Evolutionary conservation across 345 rosid genomes (phyloP).

Genomic region (Brassica juncea): DNA sequence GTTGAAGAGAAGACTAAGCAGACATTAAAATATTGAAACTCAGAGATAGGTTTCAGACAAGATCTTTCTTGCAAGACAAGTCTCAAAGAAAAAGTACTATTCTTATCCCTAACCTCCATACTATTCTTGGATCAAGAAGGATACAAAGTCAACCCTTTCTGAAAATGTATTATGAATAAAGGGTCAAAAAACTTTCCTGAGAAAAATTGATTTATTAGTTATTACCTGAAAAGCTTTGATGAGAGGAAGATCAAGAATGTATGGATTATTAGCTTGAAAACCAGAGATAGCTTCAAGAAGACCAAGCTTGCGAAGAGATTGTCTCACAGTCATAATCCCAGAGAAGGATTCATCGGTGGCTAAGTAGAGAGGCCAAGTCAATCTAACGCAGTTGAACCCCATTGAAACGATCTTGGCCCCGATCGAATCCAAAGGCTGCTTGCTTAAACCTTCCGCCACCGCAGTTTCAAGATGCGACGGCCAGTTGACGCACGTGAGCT

Average conservation of each 20-base stretch:
- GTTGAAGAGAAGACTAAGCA: neutral
- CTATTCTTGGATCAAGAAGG: neutral
- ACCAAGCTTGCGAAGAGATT: conserved; percentile 61
- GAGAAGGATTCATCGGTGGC: conserved; percentile 58
- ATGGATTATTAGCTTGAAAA: conserved; percentile 65
- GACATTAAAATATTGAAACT: neutral
- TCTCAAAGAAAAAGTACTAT: neutral
- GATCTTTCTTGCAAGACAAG: neutral
- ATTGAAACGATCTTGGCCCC: conserved; percentile 39
- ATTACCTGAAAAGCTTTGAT: conserved; percentile 71
- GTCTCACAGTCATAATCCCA: conserved; percentile 50
- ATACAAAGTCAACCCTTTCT: conserved; percentile 3
- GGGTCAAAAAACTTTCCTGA: neutral
- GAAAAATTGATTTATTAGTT: conserved; percentile 43
- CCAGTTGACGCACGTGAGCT: conserved; percentile 75
- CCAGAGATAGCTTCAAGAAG: conserved; percentile 67
- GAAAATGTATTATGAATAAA: neutral
- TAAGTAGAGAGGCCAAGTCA: conserved; percentile 68
- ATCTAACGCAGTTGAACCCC: conserved; percentile 74
- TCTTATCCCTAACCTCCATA: neutral
- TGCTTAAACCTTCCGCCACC: conserved; percentile 77
- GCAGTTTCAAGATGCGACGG: conserved; percentile 61
- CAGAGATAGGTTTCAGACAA: neutral
- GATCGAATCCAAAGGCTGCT: conserved; percentile 54
- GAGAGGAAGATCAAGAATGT: conserved; percentile 69